These are phyloP conservation scores for Chiua virens DNA, from an alignment of 768 basidiomycete genomes.

Conservation along the genomic window DNA sequence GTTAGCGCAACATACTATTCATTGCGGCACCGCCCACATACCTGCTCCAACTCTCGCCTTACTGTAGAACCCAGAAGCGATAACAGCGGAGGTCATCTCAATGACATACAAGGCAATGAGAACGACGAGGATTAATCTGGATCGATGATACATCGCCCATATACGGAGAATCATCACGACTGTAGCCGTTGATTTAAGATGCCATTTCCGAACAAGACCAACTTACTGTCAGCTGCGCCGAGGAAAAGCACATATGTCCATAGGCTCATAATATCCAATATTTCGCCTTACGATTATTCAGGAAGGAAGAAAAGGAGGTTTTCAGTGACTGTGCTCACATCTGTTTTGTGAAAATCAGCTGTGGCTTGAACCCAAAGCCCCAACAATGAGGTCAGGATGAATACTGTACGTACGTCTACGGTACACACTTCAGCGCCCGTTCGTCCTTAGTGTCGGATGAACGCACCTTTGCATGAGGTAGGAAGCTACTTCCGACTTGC, in stretches of 20 bases:
- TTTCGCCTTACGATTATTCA: background rate
- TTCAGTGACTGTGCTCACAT: background rate
- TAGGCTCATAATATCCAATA: background rate
- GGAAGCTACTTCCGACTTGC: conserved; percentile 3
- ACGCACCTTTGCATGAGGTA: conserved; percentile 1
- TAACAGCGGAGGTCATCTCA: background rate
- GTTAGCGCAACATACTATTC: no score
- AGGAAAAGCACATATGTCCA: background rate
- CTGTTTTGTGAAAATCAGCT: background rate
- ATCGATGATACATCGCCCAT: conserved; percentile 11
- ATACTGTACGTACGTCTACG: background rate
- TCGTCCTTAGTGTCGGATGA: background rate
- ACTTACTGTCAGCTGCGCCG: conserved; percentile 3
- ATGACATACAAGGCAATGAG: background rate
- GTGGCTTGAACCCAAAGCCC: background rate
- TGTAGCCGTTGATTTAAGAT: background rate
- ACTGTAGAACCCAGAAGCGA: no score
- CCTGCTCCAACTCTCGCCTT: no score
- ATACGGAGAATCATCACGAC: conserved; percentile 11
- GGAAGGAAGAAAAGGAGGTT: background rate
- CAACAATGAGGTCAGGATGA: background rate
- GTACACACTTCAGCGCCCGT: background rate
- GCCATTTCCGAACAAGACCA: background rate
- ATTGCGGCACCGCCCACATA: no score
- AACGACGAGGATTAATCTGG: background rate